Evolutionary conservation across 805 yeast species (phyloP), one percentile per base, ranked within the genome.

Genomic region (Cyberlindnera meyerae): DNA sequence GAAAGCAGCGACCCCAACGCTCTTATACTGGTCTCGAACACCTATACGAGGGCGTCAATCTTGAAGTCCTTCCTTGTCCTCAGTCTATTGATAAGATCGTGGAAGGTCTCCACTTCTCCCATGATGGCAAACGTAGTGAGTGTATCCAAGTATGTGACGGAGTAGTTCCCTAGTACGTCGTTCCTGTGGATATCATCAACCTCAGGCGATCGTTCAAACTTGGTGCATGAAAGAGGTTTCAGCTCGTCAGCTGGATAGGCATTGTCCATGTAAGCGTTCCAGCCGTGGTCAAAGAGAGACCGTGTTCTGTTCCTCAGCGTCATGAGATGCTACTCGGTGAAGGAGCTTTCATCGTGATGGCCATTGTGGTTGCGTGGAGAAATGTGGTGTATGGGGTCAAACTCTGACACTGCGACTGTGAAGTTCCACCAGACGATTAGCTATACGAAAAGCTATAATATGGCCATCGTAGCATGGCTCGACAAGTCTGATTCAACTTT

Each of bases 171-270:
- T 63, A 87, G 57, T 0, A 82, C 93, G 54, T 89, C 97, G 54
- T 86, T 87, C 30, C 82, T 63, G 16, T 73, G 74, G 3, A 73
- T 65, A 49, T 87, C 79, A 6, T 58, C 51, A 2, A 68, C 52
- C 47, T 82, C 67, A 0, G 58, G 60, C 51, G 85, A 87, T 11
- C 87, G 76, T 4, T 79, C 82, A 34, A 75, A 73, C 0, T 87
- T 82, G 15, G 54, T 57, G 55, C 97, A 89, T 0, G 80, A 57
- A 11, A 84, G 49, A 0, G 97, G 97, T 24, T 69, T 61, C 8
- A 89, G 75, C 52, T 88, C 94, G 58, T 89, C 97, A 17, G 64
- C 73, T 0, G 97, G 97, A 48, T 73, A 86, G 0, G 85, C 97
- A 50, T 70, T 52, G 2, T 60, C 56, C 64, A 82, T 64, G 56